Base-by-base conservation (phyloP, 352 stramenopile species). In the Plasmopara muralis region DNA sequence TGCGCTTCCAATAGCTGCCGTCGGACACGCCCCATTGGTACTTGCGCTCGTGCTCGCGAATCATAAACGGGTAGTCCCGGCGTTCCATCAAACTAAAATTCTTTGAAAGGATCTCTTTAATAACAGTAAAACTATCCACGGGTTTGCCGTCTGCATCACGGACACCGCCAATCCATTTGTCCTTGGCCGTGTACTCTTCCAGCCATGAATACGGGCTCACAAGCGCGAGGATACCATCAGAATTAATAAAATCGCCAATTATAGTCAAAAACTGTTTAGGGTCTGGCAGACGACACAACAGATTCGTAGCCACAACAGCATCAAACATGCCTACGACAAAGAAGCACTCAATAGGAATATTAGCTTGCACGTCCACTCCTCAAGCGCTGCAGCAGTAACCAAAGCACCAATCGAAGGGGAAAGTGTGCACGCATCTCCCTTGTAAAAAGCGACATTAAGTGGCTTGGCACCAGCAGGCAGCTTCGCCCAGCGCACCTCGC, bases 181-280 rank as follows among this genome's bases (percentile, higher is more conserved):
- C 72, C 50, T 86, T 83, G n/a, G 77, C 62, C 7, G 96, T 98
- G 73, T 97, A 99, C 60, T 98, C 91, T 55, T 96, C 83, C 45
- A 98, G 68, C 95, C 95, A 98, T 47, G 89, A 98, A 71, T 98
- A 99, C 29, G 96, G 96, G 18, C 93, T 98, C 25, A 98, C 84
- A 48, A 98, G 83, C 5, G 97, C 89, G 30, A 98, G 79, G 50
- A 98, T 75, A 14, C 96, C 96, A 38, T 81, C 90, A 33, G 83
- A 73, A 35, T 93, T 90, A 13, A 98, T 74, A 47, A 98, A 84
- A 6, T 64, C 56, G 31, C 68, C 65, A 39, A 98, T 82, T 7
- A 85, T 74, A 18, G 67, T 78, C 16, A 99, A 59, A 62, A 97
- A 98, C 35, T 84, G 80, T 28, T 82, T 62, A 4, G 96, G 95